Conservation (phyloP, 2,329 filamentous ascomycete genomes). For the Curvularia sp. region DNA sequence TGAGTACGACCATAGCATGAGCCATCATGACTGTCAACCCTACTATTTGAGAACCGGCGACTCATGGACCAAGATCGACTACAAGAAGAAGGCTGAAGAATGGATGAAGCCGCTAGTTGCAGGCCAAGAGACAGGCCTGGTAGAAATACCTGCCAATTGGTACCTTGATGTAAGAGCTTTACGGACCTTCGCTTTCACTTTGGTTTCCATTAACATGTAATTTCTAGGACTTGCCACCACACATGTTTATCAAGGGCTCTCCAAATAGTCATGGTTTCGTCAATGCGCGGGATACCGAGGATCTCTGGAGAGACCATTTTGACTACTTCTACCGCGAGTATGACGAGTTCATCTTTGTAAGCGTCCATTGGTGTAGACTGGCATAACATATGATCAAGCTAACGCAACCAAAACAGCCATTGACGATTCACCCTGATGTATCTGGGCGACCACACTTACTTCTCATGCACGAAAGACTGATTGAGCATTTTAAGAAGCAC, state of each 20-base stretch:
- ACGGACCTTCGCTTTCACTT: neutral
- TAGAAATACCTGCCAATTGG: conserved; percentile 72
- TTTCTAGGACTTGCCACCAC: conserved; percentile 58
- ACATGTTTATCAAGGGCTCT: conserved; percentile 74
- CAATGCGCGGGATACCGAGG: conserved; percentile 64
- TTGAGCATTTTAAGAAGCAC: conserved; percentile 71
- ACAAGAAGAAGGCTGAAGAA: conserved; percentile 64
- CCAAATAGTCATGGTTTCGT: conserved; percentile 69
- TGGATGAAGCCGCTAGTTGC: conserved; percentile 72
- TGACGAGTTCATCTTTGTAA: conserved; percentile 73
- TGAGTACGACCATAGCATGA: conserved; percentile 73
- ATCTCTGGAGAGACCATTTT: conserved; percentile 71
- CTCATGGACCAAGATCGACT: conserved; percentile 72
- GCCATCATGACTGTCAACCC: conserved; percentile 68
- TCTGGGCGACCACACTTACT: conserved; percentile 72
- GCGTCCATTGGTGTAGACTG: conserved; percentile 54
- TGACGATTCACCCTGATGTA: conserved; percentile 75
- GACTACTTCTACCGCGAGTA: conserved; percentile 79
- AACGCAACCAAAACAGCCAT: conserved; percentile 54
- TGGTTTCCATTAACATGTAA: conserved; percentile 41
- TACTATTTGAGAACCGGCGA: conserved; percentile 72
- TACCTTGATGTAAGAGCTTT: conserved; percentile 59
- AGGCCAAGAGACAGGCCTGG: conserved; percentile 67
- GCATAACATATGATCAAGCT: neutral
- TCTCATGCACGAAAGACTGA: conserved; percentile 74